Evolutionary conservation across 371 early-diverging fungal species (phyloP).

Genomic region (Chytridiales sp.): DNA sequence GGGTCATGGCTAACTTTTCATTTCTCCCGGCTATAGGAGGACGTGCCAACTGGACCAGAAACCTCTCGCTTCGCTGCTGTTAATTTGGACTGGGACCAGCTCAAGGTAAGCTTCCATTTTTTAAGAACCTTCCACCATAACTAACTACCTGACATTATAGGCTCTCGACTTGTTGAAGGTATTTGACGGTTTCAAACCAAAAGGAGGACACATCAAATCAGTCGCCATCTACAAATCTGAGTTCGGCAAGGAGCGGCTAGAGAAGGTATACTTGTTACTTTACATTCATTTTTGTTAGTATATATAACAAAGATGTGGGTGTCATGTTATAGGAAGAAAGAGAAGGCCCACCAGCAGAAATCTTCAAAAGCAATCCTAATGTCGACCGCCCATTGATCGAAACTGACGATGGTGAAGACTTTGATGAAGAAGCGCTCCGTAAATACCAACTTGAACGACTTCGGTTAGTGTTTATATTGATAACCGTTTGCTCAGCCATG

Average conservation of each 20-base stretch:
- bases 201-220: constrained; percentile 66
- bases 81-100: constrained; percentile 97
- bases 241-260: constrained; percentile 91
- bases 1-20: not conserved
- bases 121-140: constrained; percentile 54
- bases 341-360: constrained; percentile 52
- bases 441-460: constrained; percentile 93
- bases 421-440: constrained; percentile 81
- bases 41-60: constrained; percentile 44
- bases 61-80: constrained; percentile 88
- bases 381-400: constrained; percentile 26
- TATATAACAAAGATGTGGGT: not conserved
- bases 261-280: constrained; percentile 16
- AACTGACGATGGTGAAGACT: constrained; percentile 59
- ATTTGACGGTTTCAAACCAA: constrained; percentile 82
- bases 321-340: constrained; percentile 28
- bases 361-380: constrained; percentile 20
- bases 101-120: constrained; percentile 66
- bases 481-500: not conserved
- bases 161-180: constrained; percentile 86
- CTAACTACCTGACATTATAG: constrained; percentile 16
- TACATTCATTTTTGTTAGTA: too few relatives aligned
- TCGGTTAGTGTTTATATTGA: constrained; percentile 32
- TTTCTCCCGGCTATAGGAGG: constrained; percentile 28
- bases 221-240: constrained; percentile 92